phyloP scores from a whole-genome alignment of 1,284 basidiomycete species.

The Cutaneotrichosporon sp. region DNA sequence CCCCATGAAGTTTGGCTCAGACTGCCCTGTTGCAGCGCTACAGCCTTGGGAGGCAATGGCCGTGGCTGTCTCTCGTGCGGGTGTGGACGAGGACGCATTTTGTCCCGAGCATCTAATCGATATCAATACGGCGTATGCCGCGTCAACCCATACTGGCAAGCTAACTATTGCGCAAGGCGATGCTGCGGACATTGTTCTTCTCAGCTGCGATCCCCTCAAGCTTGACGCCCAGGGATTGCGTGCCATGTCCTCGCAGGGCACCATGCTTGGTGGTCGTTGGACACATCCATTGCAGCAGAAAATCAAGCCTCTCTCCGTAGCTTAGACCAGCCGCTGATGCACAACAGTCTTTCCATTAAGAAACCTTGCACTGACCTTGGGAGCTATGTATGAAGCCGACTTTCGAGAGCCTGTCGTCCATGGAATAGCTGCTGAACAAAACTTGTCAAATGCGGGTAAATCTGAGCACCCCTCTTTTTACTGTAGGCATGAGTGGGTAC shows the following conservation, averaged over 20 bases:
- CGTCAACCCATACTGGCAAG: slow-evolving; percentile 14
- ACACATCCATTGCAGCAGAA: slow-evolving; percentile 13
- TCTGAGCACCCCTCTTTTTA: too few relatives aligned
- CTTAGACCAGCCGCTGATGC: too few relatives aligned
- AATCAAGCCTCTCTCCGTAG: too few relatives aligned
- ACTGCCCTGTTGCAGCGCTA: slow-evolving; percentile 36
- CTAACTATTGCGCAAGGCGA: slow-evolving; percentile 17
- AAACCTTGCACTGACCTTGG: too few relatives aligned
- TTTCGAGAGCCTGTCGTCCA: too few relatives aligned
- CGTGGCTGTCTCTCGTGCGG: slow-evolving; percentile 24
- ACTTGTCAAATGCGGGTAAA: too few relatives aligned
- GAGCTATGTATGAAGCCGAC: too few relatives aligned
- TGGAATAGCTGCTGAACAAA: too few relatives aligned
- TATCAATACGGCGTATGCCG: slow-evolving; percentile 20
- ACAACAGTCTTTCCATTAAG: too few relatives aligned
- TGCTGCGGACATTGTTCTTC: slow-evolving; percentile 29
- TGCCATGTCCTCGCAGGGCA: slow-evolving; percentile 28
- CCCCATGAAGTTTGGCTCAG: slow-evolving; percentile 33
- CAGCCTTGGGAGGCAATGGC: slow-evolving; percentile 42
- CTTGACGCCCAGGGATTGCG: slow-evolving; percentile 28
- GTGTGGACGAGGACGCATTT: slow-evolving; percentile 13
- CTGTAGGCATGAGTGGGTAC: too few relatives aligned
- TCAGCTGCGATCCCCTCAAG: slow-evolving; percentile 26
- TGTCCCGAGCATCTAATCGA: slow-evolving; percentile 23
- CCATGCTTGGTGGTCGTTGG: slow-evolving; percentile 38